Conservation (phyloP, 2,329 filamentous ascomycete species). For the Tolypocladium tropicale region DNA sequence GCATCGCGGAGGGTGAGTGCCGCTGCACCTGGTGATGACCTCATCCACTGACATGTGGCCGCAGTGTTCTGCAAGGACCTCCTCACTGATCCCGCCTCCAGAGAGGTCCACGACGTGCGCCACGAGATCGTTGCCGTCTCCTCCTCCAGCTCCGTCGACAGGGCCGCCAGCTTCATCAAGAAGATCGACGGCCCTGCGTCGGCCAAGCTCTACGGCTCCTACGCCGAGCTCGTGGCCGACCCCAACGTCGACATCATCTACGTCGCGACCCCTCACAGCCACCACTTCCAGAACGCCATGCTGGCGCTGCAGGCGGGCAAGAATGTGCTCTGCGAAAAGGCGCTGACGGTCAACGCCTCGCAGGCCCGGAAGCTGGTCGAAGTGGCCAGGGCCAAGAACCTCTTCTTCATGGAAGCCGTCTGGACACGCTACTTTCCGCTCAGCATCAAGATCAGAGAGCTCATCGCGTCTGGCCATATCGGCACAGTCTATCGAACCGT, state of each 20-base stretch:
- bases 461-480: slow-evolving; percentile 44
- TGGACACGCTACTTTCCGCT: slow-evolving; percentile 87
- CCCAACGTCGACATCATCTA: slow-evolving; percentile 77
- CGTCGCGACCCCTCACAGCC: slow-evolving; percentile 81
- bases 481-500: slow-evolving; percentile 52
- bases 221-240: slow-evolving; percentile 71
- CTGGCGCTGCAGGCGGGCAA: slow-evolving; percentile 77
- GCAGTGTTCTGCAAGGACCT: slow-evolving; percentile 66
- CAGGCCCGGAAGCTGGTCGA: slow-evolving; percentile 65
- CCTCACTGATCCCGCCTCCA: slow-evolving; percentile 58
- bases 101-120: slow-evolving; percentile 60
- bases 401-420: slow-evolving; percentile 78
- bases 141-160: slow-evolving; percentile 61
- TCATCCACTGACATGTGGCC: background rate
- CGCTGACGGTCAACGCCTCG: slow-evolving; percentile 72
- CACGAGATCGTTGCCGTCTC: slow-evolving; percentile 74
- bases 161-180: slow-evolving; percentile 63
- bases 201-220: slow-evolving; percentile 68
- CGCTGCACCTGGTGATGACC: background rate
- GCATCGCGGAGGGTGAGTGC: slow-evolving; percentile 42
- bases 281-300: slow-evolving; percentile 87
- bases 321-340: slow-evolving; percentile 84
- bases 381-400: slow-evolving; percentile 59
- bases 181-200: slow-evolving; percentile 57
- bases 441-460: slow-evolving; percentile 62